Base-by-base conservation (phyloP, 2,329 filamentous ascomycete species). In the Colletotrichum zoysiae region DNA sequence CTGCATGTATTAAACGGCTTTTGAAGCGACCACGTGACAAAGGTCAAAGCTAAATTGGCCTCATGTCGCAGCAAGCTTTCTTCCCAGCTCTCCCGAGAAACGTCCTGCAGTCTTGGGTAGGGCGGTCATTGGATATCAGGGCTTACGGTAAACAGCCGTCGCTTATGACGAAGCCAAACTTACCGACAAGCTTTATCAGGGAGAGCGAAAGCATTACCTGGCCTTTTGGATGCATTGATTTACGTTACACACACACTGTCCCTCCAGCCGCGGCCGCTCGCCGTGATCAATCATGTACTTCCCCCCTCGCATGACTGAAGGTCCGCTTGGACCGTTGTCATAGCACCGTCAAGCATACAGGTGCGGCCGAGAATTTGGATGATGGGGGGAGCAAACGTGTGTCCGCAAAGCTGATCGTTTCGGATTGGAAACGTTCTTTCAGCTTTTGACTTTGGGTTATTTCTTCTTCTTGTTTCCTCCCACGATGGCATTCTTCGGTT, bases 21-120 rank as follows among this genome's bases (percentile, higher is more conserved):
- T 64, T 42, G 30, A 33, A 42, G 59, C n/a, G 3, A 48, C 40
- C 70, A 70, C 70, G 70, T 72, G 65, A 72, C 33, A 26, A 26
- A 65, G 12, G 48, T 57, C 65, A 70, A 70, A 72, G 70, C 70
- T 65, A 70, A 70, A 42, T n/a, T 65, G 42, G 70, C 69, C 70
- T 65, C 55, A 72, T 65, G 59, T 72, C 8, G 20, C 33, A 35
- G 26, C 46, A 69, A 48, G 35, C 59, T 72, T 72, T 72, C 26
- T 26, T 56, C 23, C 38, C 35, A 60, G 53, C 55, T 56, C 23
- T 60, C 12, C 46, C 48, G 42, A 55, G 30, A 42, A 48, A 65
- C 44, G 48, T 63, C 51, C 70, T 65, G 65, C 65, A 72, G 12
- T 14, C 35, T 40, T 35, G 35, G 14, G n/a, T 57, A 48, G 59